Evolutionary conservation across 2,329 filamentous ascomycete genomes (phyloP).

Genomic region (Westerdykella aurantiaca): DNA sequence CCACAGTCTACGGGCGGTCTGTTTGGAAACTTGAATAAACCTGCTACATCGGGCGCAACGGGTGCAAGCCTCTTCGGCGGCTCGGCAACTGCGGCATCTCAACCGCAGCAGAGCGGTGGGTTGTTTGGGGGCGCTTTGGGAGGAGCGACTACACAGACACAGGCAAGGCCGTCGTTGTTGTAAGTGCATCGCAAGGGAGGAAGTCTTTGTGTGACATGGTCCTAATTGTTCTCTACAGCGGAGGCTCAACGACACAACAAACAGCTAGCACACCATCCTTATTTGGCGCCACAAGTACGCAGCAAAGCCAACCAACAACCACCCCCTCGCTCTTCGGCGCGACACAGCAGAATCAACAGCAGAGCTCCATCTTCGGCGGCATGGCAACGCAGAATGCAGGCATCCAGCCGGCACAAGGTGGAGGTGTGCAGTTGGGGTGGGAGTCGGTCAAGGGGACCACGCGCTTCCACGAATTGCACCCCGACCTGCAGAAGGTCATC

Average conservation of each 20-base stretch:
- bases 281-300: slow-evolving; percentile 25
- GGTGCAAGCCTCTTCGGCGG: slow-evolving; percentile 33
- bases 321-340: slow-evolving; percentile 31
- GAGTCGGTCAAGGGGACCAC: slow-evolving; percentile 78
- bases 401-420: slow-evolving; percentile 20
- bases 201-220: slow-evolving; percentile 8
- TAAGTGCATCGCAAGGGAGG: slow-evolving; percentile 17
- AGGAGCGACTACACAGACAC: slow-evolving; percentile 21
- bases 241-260: slow-evolving; percentile 26
- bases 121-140: slow-evolving; percentile 34
- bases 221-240: slow-evolving; percentile 31
- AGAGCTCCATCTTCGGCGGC: slow-evolving; percentile 27
- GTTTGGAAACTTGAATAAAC: slow-evolving; percentile 35
- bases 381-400: slow-evolving; percentile 25
- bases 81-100: slow-evolving; percentile 22
- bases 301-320: slow-evolving; percentile 23
- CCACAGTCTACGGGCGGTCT: slow-evolving; percentile 23
- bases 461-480: slow-evolving; percentile 83
- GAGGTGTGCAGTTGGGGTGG: slow-evolving; percentile 18
- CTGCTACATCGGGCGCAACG: slow-evolving; percentile 19
- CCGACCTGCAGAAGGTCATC: slow-evolving; percentile 73
- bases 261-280: slow-evolving; percentile 21
- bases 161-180: slow-evolving; percentile 34
- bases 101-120: slow-evolving; percentile 21
- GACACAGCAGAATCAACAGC: slow-evolving; percentile 19